Evolutionary conservation across 2,329 filamentous ascomycete genomes (phyloP).

Genomic region (Chrysoporthe puriensis): DNA sequence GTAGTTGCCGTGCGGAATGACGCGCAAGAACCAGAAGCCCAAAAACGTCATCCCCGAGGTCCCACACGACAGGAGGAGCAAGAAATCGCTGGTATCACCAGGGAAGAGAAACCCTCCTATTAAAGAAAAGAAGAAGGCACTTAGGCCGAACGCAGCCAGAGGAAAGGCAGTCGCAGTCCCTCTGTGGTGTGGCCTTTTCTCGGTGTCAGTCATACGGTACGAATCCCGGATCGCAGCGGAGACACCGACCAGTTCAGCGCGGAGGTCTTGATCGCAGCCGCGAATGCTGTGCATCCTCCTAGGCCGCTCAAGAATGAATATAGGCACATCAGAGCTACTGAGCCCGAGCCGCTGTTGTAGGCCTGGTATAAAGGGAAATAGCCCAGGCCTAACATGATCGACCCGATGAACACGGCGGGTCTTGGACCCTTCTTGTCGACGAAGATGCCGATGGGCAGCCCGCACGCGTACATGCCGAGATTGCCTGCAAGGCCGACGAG

Average conservation of each 20-base stretch:
- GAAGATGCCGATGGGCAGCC: slow-evolving; percentile 86
- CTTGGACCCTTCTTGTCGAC: slow-evolving; percentile 83
- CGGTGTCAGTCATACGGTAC: background rate
- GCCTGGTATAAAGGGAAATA: slow-evolving; percentile 86
- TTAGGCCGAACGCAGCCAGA: slow-evolving; percentile 88
- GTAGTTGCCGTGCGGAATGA: slow-evolving; percentile 66
- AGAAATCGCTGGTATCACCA: slow-evolving; percentile 79
- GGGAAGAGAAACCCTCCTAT: slow-evolving; percentile 78
- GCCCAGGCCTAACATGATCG: slow-evolving; percentile 72
- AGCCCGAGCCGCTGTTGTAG: slow-evolving; percentile 68
- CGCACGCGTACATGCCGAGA: slow-evolving; percentile 90
- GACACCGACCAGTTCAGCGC: slow-evolving; percentile 74
- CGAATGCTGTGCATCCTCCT: slow-evolving; percentile 90
- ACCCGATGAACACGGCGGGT: slow-evolving; percentile 75
- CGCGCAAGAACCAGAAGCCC: slow-evolving; percentile 83
- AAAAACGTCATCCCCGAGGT: slow-evolving; percentile 76
- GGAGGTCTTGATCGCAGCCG: slow-evolving; percentile 81
- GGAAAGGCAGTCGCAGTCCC: slow-evolving; percentile 95
- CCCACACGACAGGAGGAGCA: slow-evolving; percentile 78
- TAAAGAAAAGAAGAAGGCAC: slow-evolving; percentile 93
- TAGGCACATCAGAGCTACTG: slow-evolving; percentile 70
- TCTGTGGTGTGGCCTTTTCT: slow-evolving; percentile 69
- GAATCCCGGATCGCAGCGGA: background rate
- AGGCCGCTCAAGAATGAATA: slow-evolving; percentile 85
- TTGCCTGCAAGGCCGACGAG: slow-evolving; percentile 86